A percentile compares a stretch with the other conserved stretches of the same genome.
Conservation (phyloP, 495 filamentous ascomycete species). For the Articulospora tetracladia region DNA sequence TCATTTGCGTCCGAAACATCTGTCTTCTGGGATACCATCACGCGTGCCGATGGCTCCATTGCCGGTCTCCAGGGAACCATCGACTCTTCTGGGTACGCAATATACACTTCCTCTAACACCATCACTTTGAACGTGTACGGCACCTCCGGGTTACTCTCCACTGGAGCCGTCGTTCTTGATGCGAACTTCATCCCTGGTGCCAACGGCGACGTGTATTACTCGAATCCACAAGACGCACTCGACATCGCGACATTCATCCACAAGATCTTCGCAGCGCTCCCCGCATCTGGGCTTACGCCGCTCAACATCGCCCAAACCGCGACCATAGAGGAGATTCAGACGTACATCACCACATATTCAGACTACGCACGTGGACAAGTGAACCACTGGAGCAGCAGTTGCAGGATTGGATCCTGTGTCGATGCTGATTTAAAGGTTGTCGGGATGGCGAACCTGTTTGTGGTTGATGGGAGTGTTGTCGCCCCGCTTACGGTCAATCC, state of each 20-base stretch:
- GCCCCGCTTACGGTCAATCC: slow-evolving; percentile 37
- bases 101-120: slow-evolving; percentile 29
- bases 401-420: slow-evolving; percentile 35
- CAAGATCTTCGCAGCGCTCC: slow-evolving; percentile 32
- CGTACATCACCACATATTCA: slow-evolving; percentile 34
- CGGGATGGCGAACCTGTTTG: slow-evolving; percentile 32
- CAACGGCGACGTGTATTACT: slow-evolving; percentile 31
- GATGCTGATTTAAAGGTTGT: slow-evolving; percentile 32
- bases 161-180: slow-evolving; percentile 32
- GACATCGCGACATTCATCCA: slow-evolving; percentile 39
- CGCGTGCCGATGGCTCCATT: slow-evolving; percentile 28
- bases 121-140: slow-evolving; percentile 42
- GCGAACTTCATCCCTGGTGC: slow-evolving; percentile 31
- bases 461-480: slow-evolving; percentile 38
- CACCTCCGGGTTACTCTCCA: slow-evolving; percentile 36
- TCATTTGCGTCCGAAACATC: slow-evolving; percentile 34
- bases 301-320: slow-evolving; percentile 31
- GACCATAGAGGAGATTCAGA: slow-evolving; percentile 31
- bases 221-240: slow-evolving; percentile 30
- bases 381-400: slow-evolving; percentile 37
- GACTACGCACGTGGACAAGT: slow-evolving; percentile 35
- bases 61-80: slow-evolving; percentile 36
- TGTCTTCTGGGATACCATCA: slow-evolving; percentile 36
- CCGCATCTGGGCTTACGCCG: slow-evolving; percentile 29
- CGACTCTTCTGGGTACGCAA: slow-evolving; percentile 32